A percentile compares a stretch with the other conserved stretches of the same genome.
Evolutionary conservation across 257 asterid genomes (phyloP).

Genomic region (Solanum chaucha): DNA sequence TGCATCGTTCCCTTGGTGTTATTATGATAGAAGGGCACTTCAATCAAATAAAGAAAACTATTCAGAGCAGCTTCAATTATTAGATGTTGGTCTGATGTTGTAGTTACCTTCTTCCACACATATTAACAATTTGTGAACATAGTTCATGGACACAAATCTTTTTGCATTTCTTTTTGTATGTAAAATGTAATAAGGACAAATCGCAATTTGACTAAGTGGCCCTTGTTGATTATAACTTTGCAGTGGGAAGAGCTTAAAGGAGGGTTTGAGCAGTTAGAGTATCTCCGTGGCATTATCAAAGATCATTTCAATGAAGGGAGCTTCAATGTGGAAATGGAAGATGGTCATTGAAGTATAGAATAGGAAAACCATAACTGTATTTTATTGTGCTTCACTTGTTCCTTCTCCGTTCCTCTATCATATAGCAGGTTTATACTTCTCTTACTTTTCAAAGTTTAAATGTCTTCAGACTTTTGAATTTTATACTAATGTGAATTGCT

Average conservation of each 20-base stretch:
- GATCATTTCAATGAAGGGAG: slow-evolving; percentile 17
- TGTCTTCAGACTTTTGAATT: no score
- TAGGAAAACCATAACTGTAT: background rate
- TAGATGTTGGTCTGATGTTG: background rate
- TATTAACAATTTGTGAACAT: background rate
- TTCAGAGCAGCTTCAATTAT: background rate
- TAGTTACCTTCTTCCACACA: background rate
- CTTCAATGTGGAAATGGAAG: background rate
- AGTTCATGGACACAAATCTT: background rate
- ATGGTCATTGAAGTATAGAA: background rate
- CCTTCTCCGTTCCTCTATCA: no score
- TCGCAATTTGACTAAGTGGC: background rate
- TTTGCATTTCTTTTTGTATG: background rate
- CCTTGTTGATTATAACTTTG: slow-evolving; percentile 7
- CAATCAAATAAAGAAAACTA: background rate
- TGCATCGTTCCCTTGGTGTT: background rate
- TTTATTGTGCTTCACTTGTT: background rate
- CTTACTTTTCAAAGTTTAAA: no score
- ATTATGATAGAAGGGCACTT: background rate
- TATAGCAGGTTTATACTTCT: no score
- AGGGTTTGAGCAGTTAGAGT: slow-evolving; percentile 70
- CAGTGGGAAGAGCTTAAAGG: slow-evolving; percentile 98
- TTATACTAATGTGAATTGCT: no score
- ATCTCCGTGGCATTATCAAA: slow-evolving; percentile 52
- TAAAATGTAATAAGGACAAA: background rate